Base-by-base conservation (phyloP, 2,329 filamentous ascomycete species). In the Colletotrichum lindemuthianum region DNA sequence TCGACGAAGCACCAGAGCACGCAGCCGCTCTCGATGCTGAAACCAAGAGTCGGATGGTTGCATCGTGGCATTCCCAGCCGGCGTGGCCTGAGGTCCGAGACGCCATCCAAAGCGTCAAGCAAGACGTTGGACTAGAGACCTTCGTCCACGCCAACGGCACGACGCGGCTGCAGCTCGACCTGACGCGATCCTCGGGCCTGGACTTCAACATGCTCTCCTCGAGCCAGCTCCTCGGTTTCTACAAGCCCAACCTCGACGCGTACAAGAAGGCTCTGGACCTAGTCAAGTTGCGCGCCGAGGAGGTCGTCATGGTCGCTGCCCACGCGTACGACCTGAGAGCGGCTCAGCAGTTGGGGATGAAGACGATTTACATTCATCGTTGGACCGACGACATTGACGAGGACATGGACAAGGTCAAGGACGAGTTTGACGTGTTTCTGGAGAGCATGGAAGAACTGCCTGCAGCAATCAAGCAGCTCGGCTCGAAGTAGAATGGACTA, bases 81-180 rank as follows among this genome's bases (percentile, higher is more conserved):
- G 78, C 84, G 2, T 87, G 84, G 85, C 78, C 80, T 1, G 84
- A 87, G 55, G 82, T 86, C 1, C 47, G 66, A 0, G 64, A 72
- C 3, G 83, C 82, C 0, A 73, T 87, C 2, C 57, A 72, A 2
- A 68, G 68, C 0, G 71, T 86, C 12, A 71, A 70, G 1, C 72
- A 76, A 12, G 70, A 74, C 1, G 69, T 74, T 3, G 76, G 74
- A 1, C 72, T 78, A 7, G 78, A 83, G 63, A 70, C 81, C 0
- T 81, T 84, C 56, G 84, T 87, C 5, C 78, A 82, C 51, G 84
- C 84, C 6, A 87, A 87, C 60, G 85, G 84, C 0, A 86, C 83
- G 0, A 83, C 81, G 2, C 78, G 85, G 13, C 74, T 87, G 1
- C 85, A 87, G 67, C 78, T 87, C 2, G 82, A 87, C 69, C 75